Evolutionary conservation across 2,329 filamentous ascomycete genomes (phyloP), one percentile per base, ranked within the genome.

Genomic region (Cryphonectria radicalis): DNA sequence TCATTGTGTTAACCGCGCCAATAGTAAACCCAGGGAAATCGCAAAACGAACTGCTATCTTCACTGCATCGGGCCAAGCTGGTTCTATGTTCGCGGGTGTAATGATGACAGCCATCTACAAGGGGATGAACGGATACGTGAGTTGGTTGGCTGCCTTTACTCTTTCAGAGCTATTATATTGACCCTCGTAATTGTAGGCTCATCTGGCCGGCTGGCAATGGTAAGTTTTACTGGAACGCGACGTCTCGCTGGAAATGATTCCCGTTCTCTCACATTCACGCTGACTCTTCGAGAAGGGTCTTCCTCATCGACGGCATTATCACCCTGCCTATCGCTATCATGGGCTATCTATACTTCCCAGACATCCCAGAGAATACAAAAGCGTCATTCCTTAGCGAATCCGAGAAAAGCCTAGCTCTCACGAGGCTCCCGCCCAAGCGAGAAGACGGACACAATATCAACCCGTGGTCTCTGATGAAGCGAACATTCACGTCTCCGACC

Each of bases 11-110:
- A 22, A 57, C 53, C 53, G 28, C n/a, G n/a, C 5, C 5, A 22
- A 25, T 28, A 57, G 53, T 73, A 90, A 84, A 1, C 83, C 83
- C 10, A 81, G 82, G 60, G 84, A 86, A 73, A 81, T 88, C 0
- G 86, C 84, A 4, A 88, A 87, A 74, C 81, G 87, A 1, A 84
- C 81, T 8, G 86, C 84, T 13, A 84, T 89, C 60, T 88, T 88
- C 75, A 87, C 84, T 6, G 82, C 84, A 3, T 85, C 84, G 10
- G 85, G 85, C 3, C 79, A 87, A 7, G 85, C 84, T 0, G 86
- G 86, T 0, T 85, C 82, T 0, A 85, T 88, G 83, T 86, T 89
- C 66, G 83, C 83, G 4, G 86, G 86, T 0, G 84, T 88, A 65
- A 84, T 90, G 73, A 87, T 89, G 76, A 85, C 85, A 0, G 85